Evolutionary conservation across 78 protist species (phyloP), one percentile per base, ranked within the genome.

Genomic region (Salpingoeca rosetta): DNA sequence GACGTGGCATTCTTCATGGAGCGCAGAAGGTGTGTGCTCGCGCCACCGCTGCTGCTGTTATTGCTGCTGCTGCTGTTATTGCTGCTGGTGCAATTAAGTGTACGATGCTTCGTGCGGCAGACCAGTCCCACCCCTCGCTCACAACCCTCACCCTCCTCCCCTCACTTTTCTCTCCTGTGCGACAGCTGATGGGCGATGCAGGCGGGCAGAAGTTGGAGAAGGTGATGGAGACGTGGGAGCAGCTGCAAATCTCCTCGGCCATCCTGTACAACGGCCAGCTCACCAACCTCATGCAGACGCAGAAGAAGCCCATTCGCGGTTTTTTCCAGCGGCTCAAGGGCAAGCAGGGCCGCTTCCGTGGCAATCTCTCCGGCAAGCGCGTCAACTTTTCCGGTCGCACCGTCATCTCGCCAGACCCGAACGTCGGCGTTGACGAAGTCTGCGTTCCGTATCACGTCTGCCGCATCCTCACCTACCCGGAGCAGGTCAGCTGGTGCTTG

Each of bases 381-480:
- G 99, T 97, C 39, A 98, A 99, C 82, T 98, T 98, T 86, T 93
- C 97, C 11, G 96, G 97, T 3, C 94, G 99, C 44, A 97, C 99
- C 1, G 99, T 98, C 74, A 99, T 99, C 85, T 93, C 98, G 12
- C 99, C 99, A 2, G 99, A 99, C 87, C 99, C 99, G 28, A 98
- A 99, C 90, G 86, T 98, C 25, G 41, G 74, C 42, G 94, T 99
- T 83, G 91, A 94, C 76, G 96, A 98, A 84, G 98, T 96, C 0
- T 82, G 42, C 11, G 95, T 98, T 22, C 99, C 99, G 0, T 83
- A 45, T 24, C 90, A 76, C 57, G 91, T 97, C 26, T 98, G 99
- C 17, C 84, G 87, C 87, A 86, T 84, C 35, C 65, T 98, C 87
- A 98, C 99, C 1, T 98, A 88, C 86, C 99, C 99, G 26, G 98